A percentile compares a stretch with the other conserved stretches of the same genome.
Conservation (phyloP, 169 alveolate genomes). For the Cardiosporidium cionae region DNA sequence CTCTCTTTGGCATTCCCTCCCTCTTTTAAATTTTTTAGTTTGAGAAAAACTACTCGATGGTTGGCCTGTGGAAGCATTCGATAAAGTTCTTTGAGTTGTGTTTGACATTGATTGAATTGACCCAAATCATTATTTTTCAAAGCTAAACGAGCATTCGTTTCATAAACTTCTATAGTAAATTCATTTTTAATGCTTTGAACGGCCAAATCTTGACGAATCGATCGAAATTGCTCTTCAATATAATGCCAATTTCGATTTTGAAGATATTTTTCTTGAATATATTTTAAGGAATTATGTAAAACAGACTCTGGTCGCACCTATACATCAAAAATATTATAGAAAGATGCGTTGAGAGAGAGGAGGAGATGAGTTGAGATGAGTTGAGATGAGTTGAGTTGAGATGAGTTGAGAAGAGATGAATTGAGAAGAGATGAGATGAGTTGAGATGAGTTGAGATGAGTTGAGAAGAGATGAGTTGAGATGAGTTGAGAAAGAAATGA, state of each 20-base stretch:
- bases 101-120: slow-evolving; percentile 86
- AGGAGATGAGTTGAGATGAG: neutral
- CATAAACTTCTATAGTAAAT: slow-evolving; percentile 78
- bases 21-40: too few relatives aligned
- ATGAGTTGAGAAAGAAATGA: too few relatives aligned
- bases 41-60: too few relatives aligned
- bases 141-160: slow-evolving; percentile 87
- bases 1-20: too few relatives aligned
- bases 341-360: neutral
- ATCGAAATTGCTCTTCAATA: slow-evolving; percentile 76
- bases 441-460: too few relatives aligned
- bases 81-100: slow-evolving; percentile 57
- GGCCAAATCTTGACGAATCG: slow-evolving; percentile 80
- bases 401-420: too few relatives aligned
- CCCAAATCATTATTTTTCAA: slow-evolving; percentile 80
- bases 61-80: neutral
- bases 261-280: neutral
- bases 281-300: neutral
- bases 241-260: slow-evolving; percentile 45
- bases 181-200: slow-evolving; percentile 79
- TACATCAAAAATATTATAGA: neutral
- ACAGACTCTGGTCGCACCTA: slow-evolving; percentile 6
- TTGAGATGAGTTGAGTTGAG: neutral
- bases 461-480: too few relatives aligned
- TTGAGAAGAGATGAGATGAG: too few relatives aligned